phyloP scores from a whole-genome alignment of 2,329 filamentous ascomycete genomes.

The Sporothrix pseudoabietina region DNA sequence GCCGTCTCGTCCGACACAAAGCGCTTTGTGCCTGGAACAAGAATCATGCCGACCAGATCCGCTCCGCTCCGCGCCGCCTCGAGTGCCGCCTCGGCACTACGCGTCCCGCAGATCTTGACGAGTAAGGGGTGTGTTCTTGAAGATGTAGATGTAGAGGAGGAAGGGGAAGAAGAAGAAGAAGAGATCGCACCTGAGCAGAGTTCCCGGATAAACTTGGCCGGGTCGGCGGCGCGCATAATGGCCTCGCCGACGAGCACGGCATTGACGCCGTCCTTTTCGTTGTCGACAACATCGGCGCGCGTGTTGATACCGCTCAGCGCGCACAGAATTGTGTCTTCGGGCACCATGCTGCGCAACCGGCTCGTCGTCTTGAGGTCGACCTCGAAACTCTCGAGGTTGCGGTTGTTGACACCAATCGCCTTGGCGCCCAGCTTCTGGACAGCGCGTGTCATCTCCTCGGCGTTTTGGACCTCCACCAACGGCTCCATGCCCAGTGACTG shows the following conservation, averaged over 20 bases:
- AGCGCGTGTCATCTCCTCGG: constrained; percentile 87
- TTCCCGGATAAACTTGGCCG: constrained; percentile 77
- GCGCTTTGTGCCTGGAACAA: constrained; percentile 79
- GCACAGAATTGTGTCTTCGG: constrained; percentile 83
- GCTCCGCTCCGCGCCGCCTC: constrained; percentile 83
- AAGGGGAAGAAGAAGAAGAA: neutral
- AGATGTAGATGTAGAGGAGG: constrained; percentile 23
- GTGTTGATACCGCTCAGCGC: constrained; percentile 93
- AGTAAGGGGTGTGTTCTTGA: constrained; percentile 55
- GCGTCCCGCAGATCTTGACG: constrained; percentile 95
- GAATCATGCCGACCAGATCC: constrained; percentile 89
- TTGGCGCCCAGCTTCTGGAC: constrained; percentile 80
- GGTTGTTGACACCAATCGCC: constrained; percentile 96
- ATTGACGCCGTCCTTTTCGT: constrained; percentile 85
- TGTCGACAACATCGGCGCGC: constrained; percentile 82
- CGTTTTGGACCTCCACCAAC: constrained; percentile 92
- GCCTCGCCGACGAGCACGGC: constrained; percentile 94
- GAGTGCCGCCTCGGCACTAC: constrained; percentile 76
- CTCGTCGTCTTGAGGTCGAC: constrained; percentile 93
- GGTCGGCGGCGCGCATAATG: constrained; percentile 87
- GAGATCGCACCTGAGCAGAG: constrained; percentile 65
- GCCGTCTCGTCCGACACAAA: constrained; percentile 79
- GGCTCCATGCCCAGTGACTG: constrained; percentile 94
- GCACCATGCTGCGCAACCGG: constrained; percentile 82
- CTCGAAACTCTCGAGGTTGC: constrained; percentile 93